Evolutionary conservation across 805 yeast species (phyloP), one percentile per base, ranked within the genome.

Genomic region (Cyberlindnera maclurae): DNA sequence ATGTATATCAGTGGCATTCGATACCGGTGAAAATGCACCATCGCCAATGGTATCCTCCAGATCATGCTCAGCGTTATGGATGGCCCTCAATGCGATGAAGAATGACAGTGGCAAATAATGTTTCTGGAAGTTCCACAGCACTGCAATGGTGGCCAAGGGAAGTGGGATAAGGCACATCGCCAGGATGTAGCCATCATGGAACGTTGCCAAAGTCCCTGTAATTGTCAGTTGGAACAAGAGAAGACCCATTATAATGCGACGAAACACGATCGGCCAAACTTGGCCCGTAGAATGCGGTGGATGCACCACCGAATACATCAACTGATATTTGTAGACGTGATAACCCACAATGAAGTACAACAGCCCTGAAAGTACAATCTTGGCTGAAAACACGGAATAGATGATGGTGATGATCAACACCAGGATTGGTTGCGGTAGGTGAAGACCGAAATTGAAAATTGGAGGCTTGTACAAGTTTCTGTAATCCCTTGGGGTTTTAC

Each of bases 241-340:
- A 18, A 90, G 62, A 0, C 97, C 97, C 41, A 87, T 56, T 39
- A 84, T 76, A 1, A 89, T 77, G 48, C 98, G 70, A 50, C 95
- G 70, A 54, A 84, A 82, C 3, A 90, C 79, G 35, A 88, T 66
- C 0, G 96, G 95, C 97, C 97, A 90, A 1, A 90, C 94, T 55
- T 83, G 84, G 1, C 97, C 98, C 0, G 96, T 93, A 0, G 96
- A 88, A 62, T 93, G 97, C 29, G 94, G 96, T 9, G 95, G 89
- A 59, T 93, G 97, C 26, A 87, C 88, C 65, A 93, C 82, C 0
- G 96, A 82, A 58, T 86, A 90, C 47, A 93, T 66, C 43, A 90
- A 67, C 60, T 88, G 96, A 58, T 89, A 90, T 62, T 90, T 90
- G 71, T 79, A 87, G 8, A 89, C 95, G 57, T 79, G 81, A 59